Evolutionary conservation across 108 stramenopile species (phyloP).

Genomic region (Fragilaria radians): DNA sequence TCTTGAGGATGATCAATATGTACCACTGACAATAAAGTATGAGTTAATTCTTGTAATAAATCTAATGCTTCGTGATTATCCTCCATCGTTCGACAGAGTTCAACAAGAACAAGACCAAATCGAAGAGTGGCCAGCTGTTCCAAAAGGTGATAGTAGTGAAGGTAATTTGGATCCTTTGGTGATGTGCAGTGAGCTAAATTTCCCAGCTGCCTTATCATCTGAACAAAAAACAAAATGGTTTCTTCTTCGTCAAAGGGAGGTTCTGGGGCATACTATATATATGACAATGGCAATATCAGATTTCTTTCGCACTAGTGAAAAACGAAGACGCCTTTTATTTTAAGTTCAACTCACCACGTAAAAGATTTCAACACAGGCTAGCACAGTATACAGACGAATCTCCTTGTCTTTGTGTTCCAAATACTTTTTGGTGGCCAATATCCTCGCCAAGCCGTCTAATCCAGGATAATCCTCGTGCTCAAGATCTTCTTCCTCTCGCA

Average conservation of each 20-base stretch:
- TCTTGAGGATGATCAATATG: conserved; percentile 61
- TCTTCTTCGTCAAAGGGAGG: conserved; percentile 67
- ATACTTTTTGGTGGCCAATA: conserved; percentile 27
- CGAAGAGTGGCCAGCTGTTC: conserved; percentile 70
- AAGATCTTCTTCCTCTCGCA: conserved; percentile 22
- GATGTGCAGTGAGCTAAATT: conserved; percentile 49
- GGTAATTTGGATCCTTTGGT: conserved; percentile 34
- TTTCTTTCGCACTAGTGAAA: neutral
- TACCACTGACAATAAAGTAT: conserved; percentile 46
- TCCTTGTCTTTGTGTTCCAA: conserved; percentile 62
- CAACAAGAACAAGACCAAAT: conserved; percentile 72
- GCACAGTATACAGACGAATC: conserved; percentile 55
- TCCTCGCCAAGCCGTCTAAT: conserved; percentile 36
- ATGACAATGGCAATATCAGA: neutral
- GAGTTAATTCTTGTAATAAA: conserved; percentile 49
- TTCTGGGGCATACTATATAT: conserved; percentile 57
- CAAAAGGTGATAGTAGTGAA: conserved; percentile 50
- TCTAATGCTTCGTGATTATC: conserved; percentile 44
- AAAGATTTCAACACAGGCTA: conserved; percentile 71
- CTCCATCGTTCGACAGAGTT: conserved; percentile 34
- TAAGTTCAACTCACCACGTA: conserved; percentile 20
- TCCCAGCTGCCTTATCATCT: conserved; percentile 64
- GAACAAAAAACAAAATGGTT: conserved; percentile 55
- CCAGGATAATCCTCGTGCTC: conserved; percentile 48
- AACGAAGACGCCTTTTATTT: neutral